Conservation (phyloP, 495 filamentous ascomycete genomes). For the Hyaloscypha finlandica region DNA sequence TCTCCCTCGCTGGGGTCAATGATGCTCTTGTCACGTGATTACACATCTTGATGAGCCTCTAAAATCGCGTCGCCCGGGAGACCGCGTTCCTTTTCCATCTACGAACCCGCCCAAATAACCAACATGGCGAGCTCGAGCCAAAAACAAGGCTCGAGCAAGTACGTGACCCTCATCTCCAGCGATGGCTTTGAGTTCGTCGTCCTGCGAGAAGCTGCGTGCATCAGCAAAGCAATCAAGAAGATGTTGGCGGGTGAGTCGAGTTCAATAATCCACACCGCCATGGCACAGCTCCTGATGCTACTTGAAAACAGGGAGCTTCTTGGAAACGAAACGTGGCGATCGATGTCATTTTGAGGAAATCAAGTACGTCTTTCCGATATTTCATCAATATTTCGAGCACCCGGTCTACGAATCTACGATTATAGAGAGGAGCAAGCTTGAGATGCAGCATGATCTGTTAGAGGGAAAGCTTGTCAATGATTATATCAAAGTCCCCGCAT, state of each 20-base stretch:
- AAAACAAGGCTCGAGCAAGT: conserved; percentile 48
- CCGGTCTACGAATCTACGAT: neutral
- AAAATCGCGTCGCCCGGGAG: neutral
- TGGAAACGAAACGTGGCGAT: conserved; percentile 63
- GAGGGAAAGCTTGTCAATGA: conserved; percentile 24
- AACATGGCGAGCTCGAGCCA: conserved; percentile 20
- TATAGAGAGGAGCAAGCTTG: neutral
- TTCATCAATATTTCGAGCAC: neutral
- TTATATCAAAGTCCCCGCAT: conserved; percentile 29
- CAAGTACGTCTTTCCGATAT: conserved; percentile 51
- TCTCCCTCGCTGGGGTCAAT: too few relatives aligned
- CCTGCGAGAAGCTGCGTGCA: conserved; percentile 70
- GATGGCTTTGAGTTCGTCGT: conserved; percentile 91
- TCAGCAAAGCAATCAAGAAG: conserved; percentile 75
- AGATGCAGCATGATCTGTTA: neutral
- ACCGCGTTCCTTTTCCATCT: neutral
- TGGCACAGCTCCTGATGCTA: neutral
- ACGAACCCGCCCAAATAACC: neutral
- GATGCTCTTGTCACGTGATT: too few relatives aligned
- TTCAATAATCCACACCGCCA: conserved; percentile 1
- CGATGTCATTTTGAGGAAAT: conserved; percentile 70
- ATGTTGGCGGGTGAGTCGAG: conserved; percentile 72
- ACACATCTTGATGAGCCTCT: too few relatives aligned
- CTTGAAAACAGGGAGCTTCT: conserved; percentile 60
- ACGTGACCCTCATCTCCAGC: conserved; percentile 81